phyloP scores from a whole-genome alignment of 805 yeast genomes.

The Metschnikowia lunata region DNA sequence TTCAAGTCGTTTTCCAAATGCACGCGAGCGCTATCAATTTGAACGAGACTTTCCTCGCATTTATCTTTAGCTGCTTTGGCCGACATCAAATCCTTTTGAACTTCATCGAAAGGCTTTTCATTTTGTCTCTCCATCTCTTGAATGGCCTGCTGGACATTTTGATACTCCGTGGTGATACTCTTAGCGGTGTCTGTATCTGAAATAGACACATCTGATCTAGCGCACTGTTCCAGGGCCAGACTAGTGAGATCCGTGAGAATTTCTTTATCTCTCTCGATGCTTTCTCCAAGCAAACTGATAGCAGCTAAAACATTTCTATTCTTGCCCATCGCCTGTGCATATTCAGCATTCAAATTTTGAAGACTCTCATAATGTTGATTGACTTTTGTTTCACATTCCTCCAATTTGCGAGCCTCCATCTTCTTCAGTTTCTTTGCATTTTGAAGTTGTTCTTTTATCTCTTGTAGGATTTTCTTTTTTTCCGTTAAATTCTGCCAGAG shows the following conservation, averaged over 20 bases:
- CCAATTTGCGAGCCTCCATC: conserved; percentile 4
- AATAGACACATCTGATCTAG: conserved; percentile 42
- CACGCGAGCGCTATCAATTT: conserved; percentile 26
- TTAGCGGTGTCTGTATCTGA: conserved; percentile 41
- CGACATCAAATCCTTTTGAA: conserved; percentile 43
- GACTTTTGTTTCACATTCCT: conserved; percentile 16
- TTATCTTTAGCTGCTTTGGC: conserved; percentile 41
- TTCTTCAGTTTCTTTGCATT: conserved; percentile 4
- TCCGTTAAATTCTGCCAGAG: conserved; percentile 9
- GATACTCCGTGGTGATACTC: conserved; percentile 47
- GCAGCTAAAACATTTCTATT: conserved; percentile 10
- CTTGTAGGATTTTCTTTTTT: conserved; percentile 3
- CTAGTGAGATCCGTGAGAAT: conserved; percentile 16
- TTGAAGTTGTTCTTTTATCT: conserved; percentile 5
- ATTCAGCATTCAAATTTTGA: conserved; percentile 18
- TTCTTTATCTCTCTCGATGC: conserved; percentile 10
- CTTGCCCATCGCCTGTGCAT: conserved; percentile 14
- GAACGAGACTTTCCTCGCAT: conserved; percentile 37
- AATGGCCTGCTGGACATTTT: conserved; percentile 42
- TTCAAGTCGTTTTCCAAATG: conserved; percentile 28
- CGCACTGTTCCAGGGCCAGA: conserved; percentile 41
- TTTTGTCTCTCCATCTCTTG: conserved; percentile 48
- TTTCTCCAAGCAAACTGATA: conserved; percentile 13
- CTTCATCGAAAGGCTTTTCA: conserved; percentile 55
- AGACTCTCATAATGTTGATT: conserved; percentile 11